phyloP scores from a whole-genome alignment of 2,329 filamentous ascomycete genomes.

The Fusarium sp. region DNA sequence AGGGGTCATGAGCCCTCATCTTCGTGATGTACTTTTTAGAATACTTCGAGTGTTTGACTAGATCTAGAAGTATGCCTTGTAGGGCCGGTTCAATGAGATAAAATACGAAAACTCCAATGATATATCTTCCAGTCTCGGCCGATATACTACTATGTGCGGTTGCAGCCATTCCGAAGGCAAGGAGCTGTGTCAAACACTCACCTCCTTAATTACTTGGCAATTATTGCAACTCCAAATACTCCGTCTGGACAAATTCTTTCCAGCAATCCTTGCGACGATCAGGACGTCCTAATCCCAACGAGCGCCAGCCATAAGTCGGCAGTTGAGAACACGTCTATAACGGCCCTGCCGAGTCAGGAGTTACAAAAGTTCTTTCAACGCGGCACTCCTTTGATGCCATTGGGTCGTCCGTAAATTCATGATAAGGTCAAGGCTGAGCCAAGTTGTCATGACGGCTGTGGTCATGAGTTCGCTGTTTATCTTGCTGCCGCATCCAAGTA shows the following conservation, averaged over 20 bases:
- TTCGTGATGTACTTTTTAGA: neutral
- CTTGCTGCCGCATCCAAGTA: constrained; percentile 27
- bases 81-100: constrained; percentile 38
- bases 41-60: constrained; percentile 39
- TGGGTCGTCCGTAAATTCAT: constrained; percentile 48
- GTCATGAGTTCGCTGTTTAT: constrained; percentile 53
- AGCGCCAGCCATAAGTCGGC: constrained; percentile 45
- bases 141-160: constrained; percentile 48
- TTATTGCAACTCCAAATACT: constrained; percentile 43
- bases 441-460: constrained; percentile 50
- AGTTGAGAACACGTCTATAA: constrained; percentile 41
- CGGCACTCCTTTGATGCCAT: constrained; percentile 54
- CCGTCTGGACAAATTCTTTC: constrained; percentile 44
- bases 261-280: constrained; percentile 39
- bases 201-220: constrained; percentile 45
- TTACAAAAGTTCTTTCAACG: constrained; percentile 48
- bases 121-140: constrained; percentile 49
- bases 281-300: constrained; percentile 47
- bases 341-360: constrained; percentile 45
- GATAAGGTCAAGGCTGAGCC: constrained; percentile 53
- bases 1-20: neutral
- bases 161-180: constrained; percentile 48
- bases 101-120: constrained; percentile 47
- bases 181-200: constrained; percentile 45
- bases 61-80: constrained; percentile 30